Conservation (phyloP, 345 rosid species). For the Eucalyptus curtisii region DNA sequence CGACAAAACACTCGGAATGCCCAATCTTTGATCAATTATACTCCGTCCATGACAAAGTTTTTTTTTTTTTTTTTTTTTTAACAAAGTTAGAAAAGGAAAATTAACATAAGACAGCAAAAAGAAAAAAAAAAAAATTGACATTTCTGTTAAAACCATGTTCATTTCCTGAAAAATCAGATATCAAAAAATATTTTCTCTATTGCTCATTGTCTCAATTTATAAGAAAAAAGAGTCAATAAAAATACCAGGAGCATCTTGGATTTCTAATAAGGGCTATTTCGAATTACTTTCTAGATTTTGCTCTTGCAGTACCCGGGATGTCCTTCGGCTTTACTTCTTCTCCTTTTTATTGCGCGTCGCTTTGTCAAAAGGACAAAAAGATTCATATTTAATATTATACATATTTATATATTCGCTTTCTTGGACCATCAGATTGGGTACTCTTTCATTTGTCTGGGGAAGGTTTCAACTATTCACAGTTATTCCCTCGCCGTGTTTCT, state of each 20-base stretch:
- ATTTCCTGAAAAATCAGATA: not conserved
- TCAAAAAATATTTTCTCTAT: not conserved
- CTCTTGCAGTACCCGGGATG: not conserved
- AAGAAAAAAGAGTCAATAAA: not conserved
- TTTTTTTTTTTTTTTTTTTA: fast-evolving
- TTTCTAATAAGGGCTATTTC: not conserved
- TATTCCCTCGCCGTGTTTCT: not conserved
- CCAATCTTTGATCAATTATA: not conserved
- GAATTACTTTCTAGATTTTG: not conserved
- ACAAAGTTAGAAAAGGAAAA: not conserved
- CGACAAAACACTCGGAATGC: not conserved
- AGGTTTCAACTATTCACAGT: not conserved
- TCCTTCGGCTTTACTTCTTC: not conserved
- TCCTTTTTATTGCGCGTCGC: not conserved
- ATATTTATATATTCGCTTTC: not conserved
- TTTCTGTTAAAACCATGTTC: not conserved
- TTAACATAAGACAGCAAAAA: not conserved
- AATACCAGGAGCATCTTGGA: not conserved
- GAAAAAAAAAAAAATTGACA: not conserved
- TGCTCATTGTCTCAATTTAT: not conserved
- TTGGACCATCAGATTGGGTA: not conserved
- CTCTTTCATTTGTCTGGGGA: not conserved
- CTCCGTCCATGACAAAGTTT: not conserved
- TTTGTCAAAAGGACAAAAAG: too few species aligned
- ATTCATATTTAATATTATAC: too few species aligned